Percentiles rank a stretch among this genome's conserved stretches.
These are phyloP conservation scores for Vigna angularis DNA, from an alignment of 306 rosid species.

Conservation along the genomic window DNA sequence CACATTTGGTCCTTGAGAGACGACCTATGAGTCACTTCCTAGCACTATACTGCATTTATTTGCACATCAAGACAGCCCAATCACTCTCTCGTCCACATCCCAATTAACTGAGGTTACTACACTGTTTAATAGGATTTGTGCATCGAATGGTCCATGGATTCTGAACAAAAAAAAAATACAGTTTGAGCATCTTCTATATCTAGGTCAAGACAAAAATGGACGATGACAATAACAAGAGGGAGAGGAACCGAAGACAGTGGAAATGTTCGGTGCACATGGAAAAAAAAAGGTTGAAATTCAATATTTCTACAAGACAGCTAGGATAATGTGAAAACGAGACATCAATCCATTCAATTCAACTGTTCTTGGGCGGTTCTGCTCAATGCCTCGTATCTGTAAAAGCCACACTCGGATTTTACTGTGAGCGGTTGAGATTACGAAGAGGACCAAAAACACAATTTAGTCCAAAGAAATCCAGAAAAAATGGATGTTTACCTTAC, in stretches of 20 bases:
- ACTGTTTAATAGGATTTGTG: background rate
- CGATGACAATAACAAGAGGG: conserved; percentile 28
- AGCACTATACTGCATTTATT: too few relatives aligned
- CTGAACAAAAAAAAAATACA: background rate
- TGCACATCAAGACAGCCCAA: too few relatives aligned
- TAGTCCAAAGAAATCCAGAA: conserved; percentile 37
- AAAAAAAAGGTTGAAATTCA: background rate
- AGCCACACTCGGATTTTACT: background rate
- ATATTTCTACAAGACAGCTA: conserved; percentile 22
- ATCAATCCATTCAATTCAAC: background rate
- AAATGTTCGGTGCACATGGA: conserved; percentile 8
- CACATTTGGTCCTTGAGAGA: too few relatives aligned
- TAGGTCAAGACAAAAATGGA: conserved; percentile 16
- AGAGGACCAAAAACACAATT: conserved; percentile 7
- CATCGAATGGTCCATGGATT: conserved; percentile 13
- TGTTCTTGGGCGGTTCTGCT: background rate
- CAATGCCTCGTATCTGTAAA: background rate
- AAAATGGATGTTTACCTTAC: conserved; percentile 34
- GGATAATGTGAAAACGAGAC: conserved; percentile 34
- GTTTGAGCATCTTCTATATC: conserved; percentile 19
- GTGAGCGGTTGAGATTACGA: conserved; percentile 9
- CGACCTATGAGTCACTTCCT: too few relatives aligned
- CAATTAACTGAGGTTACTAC: background rate
- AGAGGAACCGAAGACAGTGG: background rate
- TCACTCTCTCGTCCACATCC: background rate